A percentile compares a stretch with the other conserved stretches of the same genome.
These are phyloP conservation scores for Aspergillus versicolor DNA, from an alignment of 2,329 filamentous ascomycete genomes.

Conservation along the genomic window DNA sequence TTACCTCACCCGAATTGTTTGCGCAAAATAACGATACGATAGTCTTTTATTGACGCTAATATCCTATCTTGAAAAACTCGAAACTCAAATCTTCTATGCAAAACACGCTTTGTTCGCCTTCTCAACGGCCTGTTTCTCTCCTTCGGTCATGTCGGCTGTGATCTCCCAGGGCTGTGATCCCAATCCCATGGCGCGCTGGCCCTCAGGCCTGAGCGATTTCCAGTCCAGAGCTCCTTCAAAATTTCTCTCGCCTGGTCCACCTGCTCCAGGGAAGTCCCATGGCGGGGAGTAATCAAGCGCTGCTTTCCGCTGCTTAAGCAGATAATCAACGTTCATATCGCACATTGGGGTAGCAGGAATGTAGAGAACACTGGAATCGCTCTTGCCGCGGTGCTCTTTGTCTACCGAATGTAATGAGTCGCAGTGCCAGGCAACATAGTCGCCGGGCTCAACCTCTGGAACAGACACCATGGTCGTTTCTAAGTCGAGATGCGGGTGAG, in stretches of 20 bases:
- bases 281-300: constrained; percentile 68
- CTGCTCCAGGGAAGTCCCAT: constrained; percentile 67
- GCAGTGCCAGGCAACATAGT: constrained; percentile 79
- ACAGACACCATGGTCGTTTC: constrained; percentile 69
- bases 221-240: constrained; percentile 42
- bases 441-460: constrained; percentile 67
- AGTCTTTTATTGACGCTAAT: background rate
- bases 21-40: background rate
- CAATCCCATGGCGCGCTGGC: constrained; percentile 57
- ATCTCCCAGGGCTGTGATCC: constrained; percentile 50
- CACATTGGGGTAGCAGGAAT: constrained; percentile 85
- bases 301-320: constrained; percentile 67
- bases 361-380: constrained; percentile 82
- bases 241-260: constrained; percentile 41
- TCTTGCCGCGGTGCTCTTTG: constrained; percentile 66
- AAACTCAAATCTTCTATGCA: constrained; percentile 9
- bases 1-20: background rate
- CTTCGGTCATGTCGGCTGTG: constrained; percentile 47
- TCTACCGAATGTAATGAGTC: constrained; percentile 82
- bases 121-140: constrained; percentile 53
- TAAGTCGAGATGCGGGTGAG: constrained; percentile 71
- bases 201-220: constrained; percentile 45
- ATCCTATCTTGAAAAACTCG: background rate
- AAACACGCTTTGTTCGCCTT: constrained; percentile 58
- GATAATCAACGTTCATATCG: constrained; percentile 68